A percentile compares a stretch with the other conserved stretches of the same genome.
Evolutionary conservation across 148 eudicot genomes (phyloP).

Genomic region (Diospyros lotus): DNA sequence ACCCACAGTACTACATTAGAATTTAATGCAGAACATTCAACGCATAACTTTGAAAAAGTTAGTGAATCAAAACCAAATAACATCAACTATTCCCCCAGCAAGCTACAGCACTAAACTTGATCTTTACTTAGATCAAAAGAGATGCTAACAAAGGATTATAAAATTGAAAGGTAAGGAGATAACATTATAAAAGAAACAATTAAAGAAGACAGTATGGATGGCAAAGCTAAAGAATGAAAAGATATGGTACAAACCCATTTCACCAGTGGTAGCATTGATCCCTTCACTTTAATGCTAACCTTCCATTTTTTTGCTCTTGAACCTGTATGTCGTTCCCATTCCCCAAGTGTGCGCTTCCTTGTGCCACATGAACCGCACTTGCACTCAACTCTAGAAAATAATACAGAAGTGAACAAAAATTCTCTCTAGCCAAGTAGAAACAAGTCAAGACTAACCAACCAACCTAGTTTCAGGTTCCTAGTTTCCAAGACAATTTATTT

Average conservation of each 20-base stretch:
- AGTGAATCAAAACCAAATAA: not conserved
- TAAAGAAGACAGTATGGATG: not conserved
- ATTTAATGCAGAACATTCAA: not conserved
- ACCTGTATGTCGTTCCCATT: conserved; percentile 97
- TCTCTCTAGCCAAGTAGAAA: too few species aligned
- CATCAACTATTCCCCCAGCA: not conserved
- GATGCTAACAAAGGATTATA: too few species aligned
- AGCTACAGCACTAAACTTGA: not conserved
- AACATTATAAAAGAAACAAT: not conserved
- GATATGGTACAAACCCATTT: conserved; percentile 63
- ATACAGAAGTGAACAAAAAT: conserved; percentile 5
- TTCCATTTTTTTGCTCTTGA: conserved; percentile 95
- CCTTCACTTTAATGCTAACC: conserved; percentile 76
- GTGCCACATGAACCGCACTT: conserved; percentile 74
- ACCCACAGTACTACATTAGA: not conserved
- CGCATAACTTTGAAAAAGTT: not conserved
- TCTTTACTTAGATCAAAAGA: too few species aligned
- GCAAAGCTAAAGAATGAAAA: not conserved
- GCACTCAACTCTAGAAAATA: conserved; percentile 69
- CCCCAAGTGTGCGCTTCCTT: conserved; percentile 55
- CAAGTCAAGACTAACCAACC: not conserved
- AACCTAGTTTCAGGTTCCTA: not conserved
- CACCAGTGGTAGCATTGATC: conserved; percentile 57
- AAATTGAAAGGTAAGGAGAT: too few species aligned
- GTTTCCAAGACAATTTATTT: conserved; percentile 3